Evolutionary conservation across 2,329 filamentous ascomycete genomes (phyloP).

Genomic region (Cladophialophora chaetospira): DNA sequence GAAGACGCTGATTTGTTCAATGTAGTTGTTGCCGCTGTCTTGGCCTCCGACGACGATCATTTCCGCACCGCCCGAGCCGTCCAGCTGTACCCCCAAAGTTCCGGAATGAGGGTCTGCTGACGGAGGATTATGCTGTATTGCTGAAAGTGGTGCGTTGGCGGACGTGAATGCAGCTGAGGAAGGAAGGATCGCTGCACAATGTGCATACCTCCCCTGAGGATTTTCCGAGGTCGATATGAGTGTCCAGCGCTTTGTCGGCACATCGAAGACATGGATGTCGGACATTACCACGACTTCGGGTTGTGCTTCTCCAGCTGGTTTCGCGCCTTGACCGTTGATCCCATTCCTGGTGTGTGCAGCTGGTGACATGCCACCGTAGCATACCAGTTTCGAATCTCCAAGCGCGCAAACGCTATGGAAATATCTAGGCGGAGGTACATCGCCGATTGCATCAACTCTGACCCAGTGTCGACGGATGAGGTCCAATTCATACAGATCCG

Average conservation of each 20-base stretch:
- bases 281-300: constrained; percentile 96
- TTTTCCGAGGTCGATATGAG: constrained; percentile 73
- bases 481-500: constrained; percentile 91
- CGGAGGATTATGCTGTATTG: constrained; percentile 85
- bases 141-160: constrained; percentile 77
- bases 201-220: constrained; percentile 92
- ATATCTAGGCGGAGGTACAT: constrained; percentile 87
- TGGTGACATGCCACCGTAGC: constrained; percentile 97
- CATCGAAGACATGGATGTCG: constrained; percentile 94
- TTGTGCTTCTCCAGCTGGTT: constrained; percentile 61
- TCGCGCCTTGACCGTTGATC: constrained; percentile 48
- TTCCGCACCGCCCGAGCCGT: constrained; percentile 88
- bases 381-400: constrained; percentile 94
- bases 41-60: constrained; percentile 98
- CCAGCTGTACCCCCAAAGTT: constrained; percentile 81
- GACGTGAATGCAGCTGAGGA: constrained; percentile 88
- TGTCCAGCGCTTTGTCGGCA: constrained; percentile 79
- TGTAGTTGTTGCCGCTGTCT: constrained; percentile 97
- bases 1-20: constrained; percentile 98
- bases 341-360: constrained; percentile 40
- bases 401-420: constrained; percentile 95
- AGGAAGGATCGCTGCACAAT: constrained; percentile 89
- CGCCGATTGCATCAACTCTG: constrained; percentile 79
- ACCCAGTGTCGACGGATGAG: constrained; percentile 90
- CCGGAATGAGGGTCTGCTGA: constrained; percentile 84